These are phyloP conservation scores for Diaporthe humulicola DNA, from an alignment of 2,329 filamentous ascomycete genomes.

Conservation along the genomic window DNA sequence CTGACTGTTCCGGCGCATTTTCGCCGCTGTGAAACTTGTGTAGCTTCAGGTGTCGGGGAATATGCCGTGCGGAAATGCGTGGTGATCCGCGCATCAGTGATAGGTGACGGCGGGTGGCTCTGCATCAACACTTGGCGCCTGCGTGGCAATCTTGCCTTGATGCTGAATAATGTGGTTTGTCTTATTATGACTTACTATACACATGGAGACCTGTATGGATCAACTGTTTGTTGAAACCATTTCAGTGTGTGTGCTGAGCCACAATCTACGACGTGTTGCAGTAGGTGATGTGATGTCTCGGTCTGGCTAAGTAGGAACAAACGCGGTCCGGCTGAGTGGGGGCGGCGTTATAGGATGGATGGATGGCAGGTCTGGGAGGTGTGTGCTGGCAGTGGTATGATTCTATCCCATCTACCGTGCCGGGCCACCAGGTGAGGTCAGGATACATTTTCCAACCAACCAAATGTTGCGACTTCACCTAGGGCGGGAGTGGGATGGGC, in stretches of 20 bases:
- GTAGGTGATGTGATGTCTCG: constrained; percentile 15
- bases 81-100: constrained; percentile 1
- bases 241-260: constrained; percentile 12
- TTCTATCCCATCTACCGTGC: not conserved
- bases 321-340: not conserved
- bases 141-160: not conserved
- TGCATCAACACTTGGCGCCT: not conserved
- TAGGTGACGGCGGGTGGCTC: not conserved
- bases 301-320: not conserved
- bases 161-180: not conserved
- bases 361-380: not conserved
- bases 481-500: not conserved
- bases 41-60: constrained; percentile 16
- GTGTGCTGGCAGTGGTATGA: not conserved
- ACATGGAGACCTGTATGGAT: constrained; percentile 2
- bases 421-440: not conserved
- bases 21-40: constrained; percentile 25
- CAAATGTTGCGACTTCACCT: not conserved
- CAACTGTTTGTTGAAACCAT: constrained; percentile 23
- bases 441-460: not conserved
- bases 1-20: not conserved
- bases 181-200: not conserved
- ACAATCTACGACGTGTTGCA: not conserved
- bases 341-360: not conserved
- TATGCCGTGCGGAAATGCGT: not conserved